Evolutionary conservation across 257 asterid species (phyloP).

Genomic region (Solanum okadae): DNA sequence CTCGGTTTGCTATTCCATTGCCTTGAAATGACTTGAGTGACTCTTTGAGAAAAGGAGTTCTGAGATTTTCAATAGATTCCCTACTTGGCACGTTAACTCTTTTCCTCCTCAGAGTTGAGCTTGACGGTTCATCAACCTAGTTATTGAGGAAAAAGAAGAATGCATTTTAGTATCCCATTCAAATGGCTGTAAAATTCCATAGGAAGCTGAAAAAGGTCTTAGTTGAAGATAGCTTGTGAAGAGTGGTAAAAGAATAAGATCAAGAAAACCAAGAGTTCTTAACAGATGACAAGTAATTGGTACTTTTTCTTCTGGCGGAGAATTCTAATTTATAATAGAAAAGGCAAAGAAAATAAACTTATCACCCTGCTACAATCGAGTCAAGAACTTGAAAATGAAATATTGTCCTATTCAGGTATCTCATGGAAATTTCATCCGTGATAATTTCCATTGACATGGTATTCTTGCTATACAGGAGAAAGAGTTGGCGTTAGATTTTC

Average conservation of each 20-base stretch:
- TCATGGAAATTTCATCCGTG: no score
- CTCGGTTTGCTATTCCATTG: slow-evolving; percentile 2
- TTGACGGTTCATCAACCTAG: slow-evolving; percentile 30
- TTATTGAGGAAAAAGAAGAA: neutral
- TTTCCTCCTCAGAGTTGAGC: slow-evolving; percentile 18
- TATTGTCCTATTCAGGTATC: no score
- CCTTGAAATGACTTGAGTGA: slow-evolving; percentile 10
- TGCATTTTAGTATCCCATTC: neutral
- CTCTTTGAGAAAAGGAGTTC: slow-evolving; percentile 10
- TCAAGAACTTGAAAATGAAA: no score
- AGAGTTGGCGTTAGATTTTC: neutral
- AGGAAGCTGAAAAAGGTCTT: neutral
- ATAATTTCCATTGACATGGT: no score
- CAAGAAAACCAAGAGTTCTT: neutral
- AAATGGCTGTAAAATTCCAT: neutral
- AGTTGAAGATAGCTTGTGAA: no score
- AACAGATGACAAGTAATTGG: neutral
- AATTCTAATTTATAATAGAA: neutral
- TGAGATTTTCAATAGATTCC: slow-evolving; percentile 25
- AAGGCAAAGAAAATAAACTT: neutral
- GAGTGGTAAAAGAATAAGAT: no score
- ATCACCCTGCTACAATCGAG: no score
- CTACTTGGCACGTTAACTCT: slow-evolving; percentile 20
- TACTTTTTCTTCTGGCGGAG: neutral
- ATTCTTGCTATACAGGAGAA: neutral